Evolutionary conservation across 352 stramenopile genomes (phyloP).

Genomic region (Pythium grandisporangium): DNA sequence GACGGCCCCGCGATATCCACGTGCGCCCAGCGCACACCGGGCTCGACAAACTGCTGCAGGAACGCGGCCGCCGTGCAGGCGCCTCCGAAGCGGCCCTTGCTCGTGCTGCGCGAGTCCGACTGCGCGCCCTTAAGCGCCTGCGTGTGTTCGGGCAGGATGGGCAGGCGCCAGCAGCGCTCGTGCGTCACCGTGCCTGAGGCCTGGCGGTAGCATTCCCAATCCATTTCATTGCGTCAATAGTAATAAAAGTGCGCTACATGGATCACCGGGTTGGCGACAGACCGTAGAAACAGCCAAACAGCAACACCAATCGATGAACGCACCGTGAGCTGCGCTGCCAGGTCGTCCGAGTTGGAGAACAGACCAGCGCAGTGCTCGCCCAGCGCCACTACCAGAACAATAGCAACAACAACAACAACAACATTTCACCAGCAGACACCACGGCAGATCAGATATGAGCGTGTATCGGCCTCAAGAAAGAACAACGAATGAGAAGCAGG

Average conservation of each 20-base stretch:
- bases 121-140: conserved; percentile 71
- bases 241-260: not conserved
- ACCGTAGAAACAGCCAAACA: not conserved
- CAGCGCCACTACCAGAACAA: conserved; percentile 81
- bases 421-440: not conserved
- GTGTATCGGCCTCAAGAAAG: no score
- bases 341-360: conserved; percentile 88
- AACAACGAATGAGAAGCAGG: no score
- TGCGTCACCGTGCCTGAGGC: conserved; percentile 46
- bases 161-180: conserved; percentile 86
- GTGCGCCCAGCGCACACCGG: conserved; percentile 84
- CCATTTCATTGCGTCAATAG: conserved; percentile 12
- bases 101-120: conserved; percentile 74
- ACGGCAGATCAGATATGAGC: no score
- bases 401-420: no score
- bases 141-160: conserved; percentile 81
- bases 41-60: conserved; percentile 83
- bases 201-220: no score
- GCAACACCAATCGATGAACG: conserved; percentile 2
- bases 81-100: conserved; percentile 69
- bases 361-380: conserved; percentile 85
- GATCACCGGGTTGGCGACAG: no score
- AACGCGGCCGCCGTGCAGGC: conserved; percentile 83
- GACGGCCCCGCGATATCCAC: conserved; percentile 85
- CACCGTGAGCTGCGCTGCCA: conserved; percentile 60